phyloP scores from a whole-genome alignment of 331 rosid genomes.

The Cucumis variabilis region DNA sequence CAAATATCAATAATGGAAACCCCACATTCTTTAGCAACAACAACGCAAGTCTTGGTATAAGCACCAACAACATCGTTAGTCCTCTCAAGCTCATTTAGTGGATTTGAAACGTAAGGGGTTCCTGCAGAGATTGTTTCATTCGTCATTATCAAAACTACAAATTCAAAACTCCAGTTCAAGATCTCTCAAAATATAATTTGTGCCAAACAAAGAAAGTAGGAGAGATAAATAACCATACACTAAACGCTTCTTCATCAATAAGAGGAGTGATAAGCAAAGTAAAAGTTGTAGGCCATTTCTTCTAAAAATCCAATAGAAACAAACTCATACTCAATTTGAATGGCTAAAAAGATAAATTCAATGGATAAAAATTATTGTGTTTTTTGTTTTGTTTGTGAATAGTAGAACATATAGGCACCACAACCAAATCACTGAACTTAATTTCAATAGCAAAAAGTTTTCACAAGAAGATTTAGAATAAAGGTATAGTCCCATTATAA shows the following conservation, averaged over 20 bases:
- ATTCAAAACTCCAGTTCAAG: not conserved
- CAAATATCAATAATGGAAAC: constrained; percentile 72
- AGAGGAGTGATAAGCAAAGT: constrained; percentile 86
- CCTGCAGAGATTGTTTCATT: constrained; percentile 42
- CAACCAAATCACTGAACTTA: not conserved
- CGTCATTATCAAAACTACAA: not conserved
- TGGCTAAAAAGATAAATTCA: not conserved
- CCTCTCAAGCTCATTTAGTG: constrained; percentile 84
- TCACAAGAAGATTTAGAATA: not conserved
- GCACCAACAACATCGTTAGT: constrained; percentile 88
- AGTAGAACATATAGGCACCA: constrained; percentile 8
- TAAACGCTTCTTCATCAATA: constrained; percentile 80
- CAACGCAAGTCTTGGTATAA: constrained; percentile 72
- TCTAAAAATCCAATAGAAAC: constrained; percentile 51
- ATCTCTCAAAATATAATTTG: not conserved
- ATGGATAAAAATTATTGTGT: not conserved
- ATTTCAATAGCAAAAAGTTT: not conserved
- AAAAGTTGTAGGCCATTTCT: constrained; percentile 71
- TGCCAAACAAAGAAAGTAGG: not conserved
- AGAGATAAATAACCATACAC: constrained; percentile 47
- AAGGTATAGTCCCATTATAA: not conserved
- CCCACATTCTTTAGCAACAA: constrained; percentile 68
- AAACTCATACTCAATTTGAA: not conserved
- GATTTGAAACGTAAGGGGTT: constrained; percentile 69
- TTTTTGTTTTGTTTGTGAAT: not conserved